Conservation (phyloP, 305 asterid genomes). For the Fraxinus sp. region DNA sequence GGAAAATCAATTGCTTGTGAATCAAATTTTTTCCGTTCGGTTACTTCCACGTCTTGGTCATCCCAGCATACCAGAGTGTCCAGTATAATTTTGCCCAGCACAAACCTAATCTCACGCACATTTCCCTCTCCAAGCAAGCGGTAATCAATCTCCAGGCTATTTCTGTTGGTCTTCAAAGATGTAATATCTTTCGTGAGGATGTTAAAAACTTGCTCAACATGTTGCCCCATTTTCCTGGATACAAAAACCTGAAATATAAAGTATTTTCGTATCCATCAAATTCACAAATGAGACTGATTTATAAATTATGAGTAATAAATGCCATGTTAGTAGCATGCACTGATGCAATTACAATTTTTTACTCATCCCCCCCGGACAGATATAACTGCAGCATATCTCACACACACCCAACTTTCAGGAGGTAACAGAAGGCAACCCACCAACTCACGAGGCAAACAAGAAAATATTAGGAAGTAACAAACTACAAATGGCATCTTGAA, state of each 20-base stretch:
- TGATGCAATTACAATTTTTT: background rate
- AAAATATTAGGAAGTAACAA: background rate
- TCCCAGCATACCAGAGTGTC: slow-evolving; percentile 40
- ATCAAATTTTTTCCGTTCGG: slow-evolving; percentile 23
- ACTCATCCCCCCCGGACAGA: background rate
- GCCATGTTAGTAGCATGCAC: background rate
- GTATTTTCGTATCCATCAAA: slow-evolving; percentile 17
- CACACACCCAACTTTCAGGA: background rate
- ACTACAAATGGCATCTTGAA: background rate
- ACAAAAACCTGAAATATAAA: slow-evolving; percentile 61
- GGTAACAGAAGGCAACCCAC: background rate
- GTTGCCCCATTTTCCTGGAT: slow-evolving; percentile 40
- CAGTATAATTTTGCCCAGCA: slow-evolving; percentile 68
- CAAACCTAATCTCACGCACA: slow-evolving; percentile 56
- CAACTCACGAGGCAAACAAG: background rate
- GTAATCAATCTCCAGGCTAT: slow-evolving; percentile 37
- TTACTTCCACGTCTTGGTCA: slow-evolving; percentile 16
- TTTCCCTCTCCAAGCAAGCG: slow-evolving; percentile 43
- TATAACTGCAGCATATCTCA: background rate
- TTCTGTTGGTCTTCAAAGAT: slow-evolving; percentile 26
- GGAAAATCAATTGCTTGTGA: slow-evolving; percentile 20
- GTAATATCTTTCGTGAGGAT: slow-evolving; percentile 30
- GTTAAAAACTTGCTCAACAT: slow-evolving; percentile 31
- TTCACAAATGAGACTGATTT: slow-evolving; percentile 2
- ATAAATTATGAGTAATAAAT: background rate